Evolutionary conservation across 192 early-diverging fungal genomes (phyloP), one percentile per base, ranked within the genome.

Genomic region (Martensiomyces pterosporus): DNA sequence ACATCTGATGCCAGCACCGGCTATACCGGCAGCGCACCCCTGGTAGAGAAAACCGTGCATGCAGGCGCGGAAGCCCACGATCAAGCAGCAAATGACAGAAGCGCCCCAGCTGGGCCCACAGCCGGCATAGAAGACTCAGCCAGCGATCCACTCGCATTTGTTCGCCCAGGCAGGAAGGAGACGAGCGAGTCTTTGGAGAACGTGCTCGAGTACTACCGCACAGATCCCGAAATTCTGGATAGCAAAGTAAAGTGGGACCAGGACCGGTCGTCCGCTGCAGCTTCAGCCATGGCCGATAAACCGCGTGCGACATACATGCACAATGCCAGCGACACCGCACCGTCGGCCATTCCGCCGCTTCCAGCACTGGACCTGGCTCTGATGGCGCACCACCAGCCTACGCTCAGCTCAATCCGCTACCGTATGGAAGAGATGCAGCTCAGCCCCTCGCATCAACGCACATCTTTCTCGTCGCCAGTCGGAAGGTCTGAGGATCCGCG

Each of bases 181-280:
- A 72, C 68, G 2, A 60, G 37, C 23, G 68, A 72, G 52, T 72
- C 68, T 2, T 44, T 72, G 25, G 68, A 72, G 39, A 72, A 72
- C 22, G 68, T 72, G 15, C 36, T 72, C 18, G 68, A 72, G 57
- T 72, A 72, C 34, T 72, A 72, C 26, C 68, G 62, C 29, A 60
- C 56, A 2, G 32, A 47, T 25, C 38, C 68, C 2, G 25, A 51
- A 4, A 26, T 32, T 5, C 17, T 41, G 37, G 45, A 47, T 18
- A 47, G 24, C 32, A 29, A 47, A 17, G 22, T 22, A 2, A 34
- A 36, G 10, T n/a, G n/a, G n/a, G n/a, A n/a, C n/a, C n/a, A n/a
- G n/a, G n/a, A n/a, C n/a, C n/a, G n/a, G n/a, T n/a, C n/a, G n/a
- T n/a, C n/a, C n/a, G n/a, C n/a, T n/a, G n/a, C n/a, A n/a, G n/a